phyloP scores from a whole-genome alignment of 257 asterid species.

The Ophiorrhiza pumila region DNA sequence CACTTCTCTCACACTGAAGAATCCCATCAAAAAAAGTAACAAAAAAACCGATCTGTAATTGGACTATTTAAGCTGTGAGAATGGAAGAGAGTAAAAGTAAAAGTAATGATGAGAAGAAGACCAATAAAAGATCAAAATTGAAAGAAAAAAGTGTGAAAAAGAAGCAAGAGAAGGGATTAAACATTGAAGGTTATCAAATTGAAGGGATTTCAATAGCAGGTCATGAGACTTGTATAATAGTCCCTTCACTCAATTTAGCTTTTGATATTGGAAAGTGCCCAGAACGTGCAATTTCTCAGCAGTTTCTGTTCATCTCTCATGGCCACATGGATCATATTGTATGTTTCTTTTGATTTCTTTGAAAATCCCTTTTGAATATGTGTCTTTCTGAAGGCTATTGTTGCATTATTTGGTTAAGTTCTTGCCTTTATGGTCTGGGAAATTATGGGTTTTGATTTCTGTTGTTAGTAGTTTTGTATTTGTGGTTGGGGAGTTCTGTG shows the following conservation, averaged over 20 bases:
- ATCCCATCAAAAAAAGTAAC: no score
- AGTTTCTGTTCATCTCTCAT: conserved; percentile 93
- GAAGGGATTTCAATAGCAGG: conserved; percentile 94
- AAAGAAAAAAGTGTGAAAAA: conserved; percentile 28
- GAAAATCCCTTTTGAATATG: conserved; percentile 7
- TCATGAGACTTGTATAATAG: conserved; percentile 83
- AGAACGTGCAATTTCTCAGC: conserved; percentile 86
- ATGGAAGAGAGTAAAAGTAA: not conserved
- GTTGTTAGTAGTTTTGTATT: not conserved
- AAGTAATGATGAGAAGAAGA: not conserved
- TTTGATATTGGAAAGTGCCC: conserved; percentile 98
- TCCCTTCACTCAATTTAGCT: conserved; percentile 75
- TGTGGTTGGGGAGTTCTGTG: not conserved
- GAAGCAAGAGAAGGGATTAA: conserved; percentile 52
- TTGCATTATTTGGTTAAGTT: not conserved
- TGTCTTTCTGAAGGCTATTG: not conserved
- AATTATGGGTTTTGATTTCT: not conserved
- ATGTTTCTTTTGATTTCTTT: conserved; percentile 2
- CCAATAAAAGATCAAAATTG: not conserved
- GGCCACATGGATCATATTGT: conserved; percentile 99
- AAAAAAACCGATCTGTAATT: no score
- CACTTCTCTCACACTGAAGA: no score
- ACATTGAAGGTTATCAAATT: conserved; percentile 60
- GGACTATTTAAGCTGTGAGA: not conserved
- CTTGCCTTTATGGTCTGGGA: not conserved